These are phyloP conservation scores for Cornus florida DNA, from an alignment of 148 eudicot species.

Conservation along the genomic window DNA sequence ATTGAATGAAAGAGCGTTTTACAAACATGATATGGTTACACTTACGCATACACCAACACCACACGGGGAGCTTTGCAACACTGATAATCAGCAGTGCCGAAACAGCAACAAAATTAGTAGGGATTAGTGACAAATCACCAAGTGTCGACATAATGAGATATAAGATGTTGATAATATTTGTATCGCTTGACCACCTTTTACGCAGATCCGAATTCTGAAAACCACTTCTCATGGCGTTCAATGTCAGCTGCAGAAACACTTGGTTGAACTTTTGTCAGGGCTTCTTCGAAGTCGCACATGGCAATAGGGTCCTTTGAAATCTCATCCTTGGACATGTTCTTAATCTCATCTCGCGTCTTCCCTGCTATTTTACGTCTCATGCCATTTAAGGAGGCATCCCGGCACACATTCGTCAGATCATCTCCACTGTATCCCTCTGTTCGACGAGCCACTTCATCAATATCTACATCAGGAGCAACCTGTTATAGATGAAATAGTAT, in stretches of 20 bases:
- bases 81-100: no score
- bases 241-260: conserved; percentile 91
- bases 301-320: conserved; percentile 93
- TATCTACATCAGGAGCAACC: conserved; percentile 82
- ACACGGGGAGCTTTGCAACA: not conserved
- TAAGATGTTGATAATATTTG: not conserved
- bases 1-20: conserved; percentile 13
- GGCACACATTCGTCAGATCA: conserved; percentile 87
- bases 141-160: not conserved
- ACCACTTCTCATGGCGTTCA: conserved; percentile 92
- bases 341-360: conserved; percentile 90
- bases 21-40: conserved; percentile 5
- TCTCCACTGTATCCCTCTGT: conserved; percentile 99
- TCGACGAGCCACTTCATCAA: conserved; percentile 78
- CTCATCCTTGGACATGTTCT: conserved; percentile 93
- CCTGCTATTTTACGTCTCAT: conserved; percentile 98
- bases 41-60: conserved; percentile 11
- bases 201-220: conserved; percentile 90
- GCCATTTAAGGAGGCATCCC: conserved; percentile 95
- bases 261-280: conserved; percentile 83
- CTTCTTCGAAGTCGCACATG: conserved; percentile 96
- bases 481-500: conserved; percentile 17
- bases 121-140: not conserved
- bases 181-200: conserved; percentile 11
- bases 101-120: no score